A percentile compares a stretch with the other conserved stretches of the same genome.
Conservation (phyloP, 23 red algal species). For the Chondrus crispus region DNA sequence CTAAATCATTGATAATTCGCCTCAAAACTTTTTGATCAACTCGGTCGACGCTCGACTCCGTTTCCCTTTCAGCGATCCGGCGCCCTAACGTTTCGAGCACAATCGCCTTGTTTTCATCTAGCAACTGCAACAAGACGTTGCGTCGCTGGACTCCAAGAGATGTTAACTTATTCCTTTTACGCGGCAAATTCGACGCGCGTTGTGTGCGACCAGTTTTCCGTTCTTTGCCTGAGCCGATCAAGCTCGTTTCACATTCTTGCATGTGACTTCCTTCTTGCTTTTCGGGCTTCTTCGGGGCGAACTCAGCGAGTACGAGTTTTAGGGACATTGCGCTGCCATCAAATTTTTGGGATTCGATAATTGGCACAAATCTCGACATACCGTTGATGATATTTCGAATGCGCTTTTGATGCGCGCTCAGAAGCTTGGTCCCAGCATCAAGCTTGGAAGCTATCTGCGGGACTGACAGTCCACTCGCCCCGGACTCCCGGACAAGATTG, state of each 20-base stretch:
- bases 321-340: constrained; percentile 48
- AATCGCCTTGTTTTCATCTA: constrained; percentile 31
- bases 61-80: constrained; percentile 15
- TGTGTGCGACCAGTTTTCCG: not conserved
- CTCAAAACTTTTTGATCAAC: constrained; percentile 50
- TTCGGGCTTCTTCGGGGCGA: not conserved
- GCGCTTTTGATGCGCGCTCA: constrained; percentile 3
- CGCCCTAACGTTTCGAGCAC: constrained; percentile 31
- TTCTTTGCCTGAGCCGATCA: not conserved
- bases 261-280: not conserved
- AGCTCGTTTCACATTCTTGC: not conserved
- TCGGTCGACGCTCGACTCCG: constrained; percentile 11
- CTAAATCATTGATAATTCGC: constrained; percentile 36
- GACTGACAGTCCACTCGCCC: constrained; percentile 29
- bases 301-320: not conserved
- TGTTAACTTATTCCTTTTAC: constrained; percentile 35
- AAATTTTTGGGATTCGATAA: constrained; percentile 23
- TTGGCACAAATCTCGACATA: not conserved
- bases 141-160: constrained; percentile 34
- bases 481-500: not conserved
- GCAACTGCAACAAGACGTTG: constrained; percentile 24
- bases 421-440: constrained; percentile 5
- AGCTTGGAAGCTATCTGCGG: constrained; percentile 28
- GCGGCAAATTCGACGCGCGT: not conserved
- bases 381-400: constrained; percentile 45